Base-by-base conservation (phyloP, 352 stramenopile species). In the Phytophthora hybrid region DNA sequence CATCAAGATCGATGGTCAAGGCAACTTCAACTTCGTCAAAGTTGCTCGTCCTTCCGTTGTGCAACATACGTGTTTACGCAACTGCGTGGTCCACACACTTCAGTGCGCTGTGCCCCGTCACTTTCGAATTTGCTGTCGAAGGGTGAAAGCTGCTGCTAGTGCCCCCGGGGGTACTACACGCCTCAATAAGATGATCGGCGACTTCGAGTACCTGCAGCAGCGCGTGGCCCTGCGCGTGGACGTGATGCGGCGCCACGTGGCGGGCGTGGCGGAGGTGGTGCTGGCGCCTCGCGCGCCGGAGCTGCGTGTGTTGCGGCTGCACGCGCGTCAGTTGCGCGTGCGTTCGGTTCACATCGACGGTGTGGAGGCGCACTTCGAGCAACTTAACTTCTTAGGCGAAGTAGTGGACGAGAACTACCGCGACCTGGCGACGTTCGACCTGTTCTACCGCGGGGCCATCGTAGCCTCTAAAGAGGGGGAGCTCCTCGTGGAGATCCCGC, bases 121-220 rank as follows among this genome's bases (percentile, higher is more conserved):
- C 34, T 68, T 60, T 37, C 32, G 16, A 39, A 51, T 66, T 51
- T 26, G 31, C 32, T 4, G 6, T 3, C 9, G 3, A 18, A 2
- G 56, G 56, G 21, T n/a, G 10, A 10, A 59, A 59, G 61, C 29
- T 19, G 49, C 6, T 29, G 21, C 34, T 44, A 44, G 34, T 44
- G 34, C 34, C 34, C 34, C 34, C 13, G 34, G 34, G 34, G 34
- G 21, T 19, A 14, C 18, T 21, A 21, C 16, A 1, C 14, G 26
- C 18, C 41, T 9, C 63, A 53, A 26, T 26, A 73, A 64, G 21
- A 94, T 93, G 87, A 96, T 96, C 77, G 71, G 79, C 37, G 88
- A 96, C 74, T 96, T 90, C 69, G 88, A 95, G 73, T 95, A 94
- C 67, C 78, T 96, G 74, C 87, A 96, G 74, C 88, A 96, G 81